phyloP scores from a whole-genome alignment of 306 rosid genomes.

The Trichosanthes truncata region DNA sequence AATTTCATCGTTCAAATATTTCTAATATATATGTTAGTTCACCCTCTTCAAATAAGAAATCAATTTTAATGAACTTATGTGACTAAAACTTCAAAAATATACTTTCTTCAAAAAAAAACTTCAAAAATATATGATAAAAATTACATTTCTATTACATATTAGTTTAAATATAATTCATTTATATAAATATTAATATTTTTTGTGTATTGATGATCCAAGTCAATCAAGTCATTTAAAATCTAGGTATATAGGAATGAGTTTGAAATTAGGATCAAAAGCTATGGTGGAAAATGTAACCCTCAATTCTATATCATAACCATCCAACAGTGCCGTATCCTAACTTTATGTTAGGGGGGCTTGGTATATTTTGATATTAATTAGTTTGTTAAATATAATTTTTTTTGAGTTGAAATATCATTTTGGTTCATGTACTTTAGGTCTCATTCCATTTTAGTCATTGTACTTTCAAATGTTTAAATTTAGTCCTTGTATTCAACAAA shows the following conservation, averaged over 20 bases:
- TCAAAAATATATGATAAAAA: no score
- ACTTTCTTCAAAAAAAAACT: no score
- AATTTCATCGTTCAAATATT: not conserved
- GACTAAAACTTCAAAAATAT: not conserved
- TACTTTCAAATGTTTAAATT: no score
- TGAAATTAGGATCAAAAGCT: no score
- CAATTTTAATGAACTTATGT: not conserved
- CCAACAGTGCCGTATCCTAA: no score
- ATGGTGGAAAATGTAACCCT: not conserved
- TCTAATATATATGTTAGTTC: not conserved
- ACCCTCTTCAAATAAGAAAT: not conserved
- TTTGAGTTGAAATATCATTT: no score
- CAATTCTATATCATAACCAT: not conserved
- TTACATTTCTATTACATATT: not conserved
- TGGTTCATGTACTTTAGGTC: no score
- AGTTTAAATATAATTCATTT: not conserved
- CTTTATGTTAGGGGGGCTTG: no score
- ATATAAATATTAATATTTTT: not conserved
- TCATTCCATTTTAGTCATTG: no score
- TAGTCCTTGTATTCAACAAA: no score
- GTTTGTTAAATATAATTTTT: no score
- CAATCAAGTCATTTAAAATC: not conserved
- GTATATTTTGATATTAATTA: no score
- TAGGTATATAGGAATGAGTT: not conserved
- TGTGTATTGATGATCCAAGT: not conserved